Evolutionary conservation across 1,139 yeast genomes (phyloP).

Genomic region (Taphrina communis): DNA sequence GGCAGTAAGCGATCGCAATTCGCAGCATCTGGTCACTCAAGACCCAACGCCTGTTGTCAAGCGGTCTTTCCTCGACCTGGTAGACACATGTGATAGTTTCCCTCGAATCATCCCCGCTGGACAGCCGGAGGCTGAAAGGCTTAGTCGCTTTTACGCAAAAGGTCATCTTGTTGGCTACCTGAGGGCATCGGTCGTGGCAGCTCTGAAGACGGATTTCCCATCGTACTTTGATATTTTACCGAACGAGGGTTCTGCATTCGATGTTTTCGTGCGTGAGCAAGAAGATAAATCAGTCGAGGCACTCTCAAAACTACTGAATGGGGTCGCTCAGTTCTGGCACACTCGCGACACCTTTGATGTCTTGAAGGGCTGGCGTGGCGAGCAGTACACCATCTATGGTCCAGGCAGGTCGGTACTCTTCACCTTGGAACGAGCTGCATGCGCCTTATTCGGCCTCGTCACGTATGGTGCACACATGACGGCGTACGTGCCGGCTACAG

Average conservation of each 20-base stretch:
- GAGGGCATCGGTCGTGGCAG: slow-evolving; percentile 20
- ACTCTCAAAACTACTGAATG: slow-evolving; percentile 21
- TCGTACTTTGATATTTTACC: slow-evolving; percentile 29
- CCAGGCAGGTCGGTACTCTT: slow-evolving; percentile 65
- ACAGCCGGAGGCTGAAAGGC: neutral
- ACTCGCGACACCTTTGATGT: slow-evolving; percentile 53
- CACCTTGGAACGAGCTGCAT: slow-evolving; percentile 76
- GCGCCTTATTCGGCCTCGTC: slow-evolving; percentile 79
- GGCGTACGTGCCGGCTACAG: slow-evolving; percentile 67
- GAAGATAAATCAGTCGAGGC: slow-evolving; percentile 2
- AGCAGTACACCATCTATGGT: slow-evolving; percentile 73
- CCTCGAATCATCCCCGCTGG: slow-evolving; percentile 13
- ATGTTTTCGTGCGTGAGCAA: slow-evolving; percentile 28
- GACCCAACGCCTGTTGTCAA: neutral
- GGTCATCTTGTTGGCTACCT: slow-evolving; percentile 21
- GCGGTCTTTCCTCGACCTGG: slow-evolving; percentile 21
- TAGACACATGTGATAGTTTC: slow-evolving; percentile 32
- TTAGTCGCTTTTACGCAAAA: slow-evolving; percentile 23
- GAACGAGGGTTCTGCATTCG: slow-evolving; percentile 25
- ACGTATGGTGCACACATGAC: slow-evolving; percentile 89
- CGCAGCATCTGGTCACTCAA: neutral
- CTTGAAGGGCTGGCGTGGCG: slow-evolving; percentile 84
- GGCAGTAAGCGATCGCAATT: neutral
- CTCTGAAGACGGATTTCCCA: slow-evolving; percentile 22
- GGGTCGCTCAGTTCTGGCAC: slow-evolving; percentile 34